Base-by-base conservation (phyloP, 1,284 basidiomycete species). In the Microbotryum scabiosae region DNA sequence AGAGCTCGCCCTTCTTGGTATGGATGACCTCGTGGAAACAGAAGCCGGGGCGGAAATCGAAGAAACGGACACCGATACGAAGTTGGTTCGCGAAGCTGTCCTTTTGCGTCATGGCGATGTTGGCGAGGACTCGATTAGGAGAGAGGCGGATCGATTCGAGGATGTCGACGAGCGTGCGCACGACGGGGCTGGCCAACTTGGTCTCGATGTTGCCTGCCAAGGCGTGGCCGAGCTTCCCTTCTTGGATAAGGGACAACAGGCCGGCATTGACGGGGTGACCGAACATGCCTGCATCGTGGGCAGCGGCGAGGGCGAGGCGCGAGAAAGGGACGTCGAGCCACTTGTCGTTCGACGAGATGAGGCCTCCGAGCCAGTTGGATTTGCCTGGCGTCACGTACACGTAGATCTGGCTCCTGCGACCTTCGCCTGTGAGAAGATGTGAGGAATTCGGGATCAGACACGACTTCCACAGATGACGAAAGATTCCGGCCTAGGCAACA, bases 261-360 rank as follows among this genome's bases (percentile, higher is more conserved):
- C 57, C 61, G 1, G 49, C 51, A 44, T 59, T 48, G 32, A 63
- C 41, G 3, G 52, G 28, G 36, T 41, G 56, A 8, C 52, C 57
- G 10, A 41, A 64, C 62, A 64, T 64, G 25, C 62, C 62, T 1
- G 51, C 20, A 47, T 64, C 62, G 41, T 64, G 62, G 6, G 62
- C 44, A 5, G 60, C 62, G 5, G 62, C 21, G 6, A 64, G 55
- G 25, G 59, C 62, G 21, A 64, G 59, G 18, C 43, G 47, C n/a
- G 28, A 54, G 45, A 64, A 64, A 4, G 62, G 62, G 16, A 57
- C 46, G 10, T 61, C 44, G 25, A 57, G 59, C 59, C 59, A 64
- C 8, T 46, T 49, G 28, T 26, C 49, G 23, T 64, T 32, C 0
- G 32, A n/a, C 2, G 46, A 26, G 44, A 64, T 57, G 28, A 64